Base-by-base conservation (phyloP, 2,329 filamentous ascomycete genomes). In the Leptodontidium sp. region DNA sequence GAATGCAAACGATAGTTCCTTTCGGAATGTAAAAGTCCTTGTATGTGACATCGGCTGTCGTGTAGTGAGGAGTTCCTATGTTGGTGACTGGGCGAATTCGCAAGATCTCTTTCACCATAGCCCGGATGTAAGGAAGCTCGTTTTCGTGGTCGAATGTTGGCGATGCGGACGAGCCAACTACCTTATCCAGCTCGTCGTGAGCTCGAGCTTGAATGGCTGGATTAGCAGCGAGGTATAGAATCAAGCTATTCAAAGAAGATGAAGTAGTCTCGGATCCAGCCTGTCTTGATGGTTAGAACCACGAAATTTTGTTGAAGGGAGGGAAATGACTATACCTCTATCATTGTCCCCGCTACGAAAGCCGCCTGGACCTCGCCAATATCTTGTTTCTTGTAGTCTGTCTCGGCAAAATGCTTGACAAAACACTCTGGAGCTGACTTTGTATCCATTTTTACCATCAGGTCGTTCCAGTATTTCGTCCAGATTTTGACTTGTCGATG, bases 81-180 rank as follows among this genome's bases (percentile, higher is more conserved):
- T 78, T 55, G 4, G 84, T 78, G 21, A 81, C 80, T 1, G 82
- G 82, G 8, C 80, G 75, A 82, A 83, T 85, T 9, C 83, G 77
- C 61, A 85, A 73, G 0, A 80, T 78, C 72, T 86, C 84, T 69
- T 84, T 84, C 50, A 82, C 79, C 47, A 81, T 78, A 1, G 83
- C 83, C 26, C 80, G 80, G 21, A 82, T 79, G 52, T 82, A 83
- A 2, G 80, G 80, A 53, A 85, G 70, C 1, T 77, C 75, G 0
- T 78, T 72, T 71, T 81, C 78, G 65, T 85, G 82, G 6, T 75
- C 70, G 45, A 83, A 76, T 4, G 67, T 73, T 0, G 83, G 82
- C 17, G 84, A 73, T 0, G 77, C 73, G 43, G 77, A 72, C n/a
- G 57, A 7, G n/a, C 80, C 81, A 57, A 81, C 82, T 9, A 84